These are phyloP conservation scores for Apiotrichum laibachii DNA, from an alignment of 1,284 basidiomycete genomes.

Conservation along the genomic window DNA sequence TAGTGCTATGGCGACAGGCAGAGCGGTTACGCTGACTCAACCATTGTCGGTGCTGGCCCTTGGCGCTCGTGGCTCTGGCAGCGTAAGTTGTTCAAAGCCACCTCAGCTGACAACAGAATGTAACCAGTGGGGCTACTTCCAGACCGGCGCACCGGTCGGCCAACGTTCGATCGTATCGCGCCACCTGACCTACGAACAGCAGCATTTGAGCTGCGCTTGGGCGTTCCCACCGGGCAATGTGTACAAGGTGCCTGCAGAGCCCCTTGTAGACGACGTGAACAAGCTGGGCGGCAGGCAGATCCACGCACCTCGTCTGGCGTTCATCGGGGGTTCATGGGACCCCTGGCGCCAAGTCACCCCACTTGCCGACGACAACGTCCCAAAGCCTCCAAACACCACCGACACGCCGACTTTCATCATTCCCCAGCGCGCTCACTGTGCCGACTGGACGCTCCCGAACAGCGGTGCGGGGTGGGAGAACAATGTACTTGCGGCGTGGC, in stretches of 20 bases:
- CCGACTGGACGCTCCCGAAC: no score
- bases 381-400: no score
- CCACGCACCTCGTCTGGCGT: slow-evolving; percentile 71
- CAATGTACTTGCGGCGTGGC: no score
- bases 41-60: slow-evolving; percentile 49
- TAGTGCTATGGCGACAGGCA: slow-evolving; percentile 81
- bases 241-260: slow-evolving; percentile 66
- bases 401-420: no score
- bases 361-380: no score
- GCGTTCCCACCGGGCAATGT: slow-evolving; percentile 77
- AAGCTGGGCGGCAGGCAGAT: slow-evolving; percentile 71
- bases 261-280: slow-evolving; percentile 78
- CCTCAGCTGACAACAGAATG: slow-evolving; percentile 52
- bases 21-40: slow-evolving; percentile 63
- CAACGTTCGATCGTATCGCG: slow-evolving; percentile 9
- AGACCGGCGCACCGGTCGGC: slow-evolving; percentile 33
- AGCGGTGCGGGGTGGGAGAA: no score
- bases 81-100: slow-evolving; percentile 26
- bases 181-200: slow-evolving; percentile 52
- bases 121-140: slow-evolving; percentile 90
- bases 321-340: slow-evolving; percentile 62
- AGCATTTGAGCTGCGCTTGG: slow-evolving; percentile 67
- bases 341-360: slow-evolving; percentile 73
- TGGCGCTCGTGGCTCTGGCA: slow-evolving; percentile 91
- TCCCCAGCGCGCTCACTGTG: no score